Base-by-base conservation (phyloP, 164 flowering plant species). In the Echeveria elegans region DNA sequence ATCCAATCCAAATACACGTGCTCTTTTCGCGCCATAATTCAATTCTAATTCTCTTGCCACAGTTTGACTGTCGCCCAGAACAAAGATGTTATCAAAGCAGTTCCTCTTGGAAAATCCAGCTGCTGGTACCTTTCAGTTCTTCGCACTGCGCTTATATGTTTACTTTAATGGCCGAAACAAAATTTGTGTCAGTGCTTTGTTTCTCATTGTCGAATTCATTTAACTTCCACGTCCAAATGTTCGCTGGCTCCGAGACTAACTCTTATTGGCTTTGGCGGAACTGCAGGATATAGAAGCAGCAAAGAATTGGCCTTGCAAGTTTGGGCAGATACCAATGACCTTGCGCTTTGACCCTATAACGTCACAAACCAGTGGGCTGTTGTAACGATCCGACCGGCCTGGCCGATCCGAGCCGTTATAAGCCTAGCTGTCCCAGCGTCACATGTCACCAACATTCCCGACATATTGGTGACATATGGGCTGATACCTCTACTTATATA, bases 351-450 rank as follows among this genome's bases (percentile, higher is more conserved):
- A 94, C 77, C 97, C 98, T n/a, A 52, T 71, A 56, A 83, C 92
- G 38, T 94, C 98, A 43, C 75, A 76, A 79, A 94, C 98, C 23
- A 88, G 98, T 77, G 98, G 98, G 26, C 91, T 94, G 31, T 94
- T 91, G n/a, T n/a, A n/a, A n/a, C n/a, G n/a, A n/a, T n/a, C n/a
- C n/a, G n/a, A n/a, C n/a, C n/a, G n/a, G n/a, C n/a, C n/a, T n/a
- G n/a, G n/a, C n/a, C n/a, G n/a, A n/a, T n/a, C n/a, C n/a, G n/a
- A n/a, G n/a, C n/a, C n/a, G n/a, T n/a, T n/a, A n/a, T n/a, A n/a
- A n/a, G n/a, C n/a, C n/a, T n/a, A n/a, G n/a, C n/a, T n/a, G n/a
- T n/a, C n/a, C n/a, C n/a, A n/a, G n/a, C n/a, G n/a, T n/a, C n/a
- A n/a, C n/a, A n/a, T n/a, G n/a, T n/a, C n/a, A n/a, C n/a, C n/a